A percentile compares a stretch with the other conserved stretches of the same genome.
These are phyloP conservation scores for Boehmeria nivea DNA, from an alignment of 306 rosid species.

Conservation along the genomic window DNA sequence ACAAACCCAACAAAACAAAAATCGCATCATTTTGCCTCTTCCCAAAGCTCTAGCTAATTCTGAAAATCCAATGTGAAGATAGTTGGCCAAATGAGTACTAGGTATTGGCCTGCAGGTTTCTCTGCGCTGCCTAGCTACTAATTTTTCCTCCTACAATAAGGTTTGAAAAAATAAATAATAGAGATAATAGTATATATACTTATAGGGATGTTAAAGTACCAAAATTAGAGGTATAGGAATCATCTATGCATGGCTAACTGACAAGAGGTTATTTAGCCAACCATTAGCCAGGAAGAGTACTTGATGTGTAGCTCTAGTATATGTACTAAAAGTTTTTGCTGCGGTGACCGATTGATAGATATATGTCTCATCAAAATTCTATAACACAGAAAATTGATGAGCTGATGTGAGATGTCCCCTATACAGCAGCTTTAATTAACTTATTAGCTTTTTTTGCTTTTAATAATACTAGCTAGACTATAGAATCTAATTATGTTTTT, in stretches of 20 bases:
- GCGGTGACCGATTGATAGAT: neutral
- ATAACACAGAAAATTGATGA: no score
- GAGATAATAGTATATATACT: no score
- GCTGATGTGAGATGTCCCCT: conserved; percentile 1
- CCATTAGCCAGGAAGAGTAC: neutral
- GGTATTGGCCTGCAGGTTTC: conserved; percentile 11
- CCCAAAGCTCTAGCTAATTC: conserved; percentile 28
- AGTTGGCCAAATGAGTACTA: conserved; percentile 15
- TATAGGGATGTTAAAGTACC: no score
- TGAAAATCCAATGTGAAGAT: no score
- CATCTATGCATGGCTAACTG: neutral
- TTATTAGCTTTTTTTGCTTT: neutral
- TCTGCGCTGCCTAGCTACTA: neutral
- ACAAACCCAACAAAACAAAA: neutral
- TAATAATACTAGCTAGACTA: no score
- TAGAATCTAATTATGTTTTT: neutral
- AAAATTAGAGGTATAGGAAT: no score
- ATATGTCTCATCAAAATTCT: neutral
- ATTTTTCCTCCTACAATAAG: neutral
- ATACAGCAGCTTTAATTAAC: conserved; percentile 2
- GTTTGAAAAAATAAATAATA: no score
- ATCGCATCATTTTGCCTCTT: conserved; percentile 30
- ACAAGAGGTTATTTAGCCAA: neutral
- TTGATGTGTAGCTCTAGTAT: neutral
- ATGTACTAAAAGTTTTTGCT: neutral